phyloP scores from a whole-genome alignment of 2,329 filamentous ascomycete genomes.

The Paecilomyces sp. region DNA sequence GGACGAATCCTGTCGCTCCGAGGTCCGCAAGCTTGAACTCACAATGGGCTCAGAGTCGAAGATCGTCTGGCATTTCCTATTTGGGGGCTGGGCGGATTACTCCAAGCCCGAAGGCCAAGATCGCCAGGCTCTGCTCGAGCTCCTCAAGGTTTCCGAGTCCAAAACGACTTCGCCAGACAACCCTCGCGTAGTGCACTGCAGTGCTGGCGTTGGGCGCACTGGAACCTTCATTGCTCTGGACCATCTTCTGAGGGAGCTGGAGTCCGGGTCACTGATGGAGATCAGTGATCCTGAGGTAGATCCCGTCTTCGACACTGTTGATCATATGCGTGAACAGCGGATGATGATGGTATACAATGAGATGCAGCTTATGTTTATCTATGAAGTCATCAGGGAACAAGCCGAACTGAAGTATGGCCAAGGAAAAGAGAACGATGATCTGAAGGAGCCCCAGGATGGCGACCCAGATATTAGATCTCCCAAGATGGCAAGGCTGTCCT shows the following conservation, averaged over 20 bases:
- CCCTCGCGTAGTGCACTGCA: constrained; percentile 79
- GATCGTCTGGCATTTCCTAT: constrained; percentile 75
- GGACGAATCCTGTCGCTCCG: constrained; percentile 53
- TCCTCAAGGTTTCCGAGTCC: constrained; percentile 42
- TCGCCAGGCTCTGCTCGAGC: constrained; percentile 42
- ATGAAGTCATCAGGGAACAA: constrained; percentile 68
- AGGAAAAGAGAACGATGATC: background rate
- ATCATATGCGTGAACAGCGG: constrained; percentile 74
- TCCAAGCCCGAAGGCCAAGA: constrained; percentile 60
- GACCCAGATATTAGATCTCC: constrained; percentile 24
- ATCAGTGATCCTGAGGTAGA: constrained; percentile 48
- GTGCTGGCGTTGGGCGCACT: constrained; percentile 86
- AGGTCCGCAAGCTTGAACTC: constrained; percentile 65
- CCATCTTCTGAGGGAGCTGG: constrained; percentile 75
- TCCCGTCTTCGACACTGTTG: constrained; percentile 70
- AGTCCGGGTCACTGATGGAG: constrained; percentile 60
- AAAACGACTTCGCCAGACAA: constrained; percentile 45
- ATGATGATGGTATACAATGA: constrained; percentile 95
- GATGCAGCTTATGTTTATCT: constrained; percentile 77
- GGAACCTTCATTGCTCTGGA: constrained; percentile 97
- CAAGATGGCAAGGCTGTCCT: constrained; percentile 27
- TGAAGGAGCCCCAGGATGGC: constrained; percentile 6
- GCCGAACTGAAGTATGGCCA: constrained; percentile 27
- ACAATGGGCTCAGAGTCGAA: constrained; percentile 47
- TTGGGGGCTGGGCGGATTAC: constrained; percentile 85